Conservation (phyloP, 768 basidiomycete species). For the Boletus reticuloceps region DNA sequence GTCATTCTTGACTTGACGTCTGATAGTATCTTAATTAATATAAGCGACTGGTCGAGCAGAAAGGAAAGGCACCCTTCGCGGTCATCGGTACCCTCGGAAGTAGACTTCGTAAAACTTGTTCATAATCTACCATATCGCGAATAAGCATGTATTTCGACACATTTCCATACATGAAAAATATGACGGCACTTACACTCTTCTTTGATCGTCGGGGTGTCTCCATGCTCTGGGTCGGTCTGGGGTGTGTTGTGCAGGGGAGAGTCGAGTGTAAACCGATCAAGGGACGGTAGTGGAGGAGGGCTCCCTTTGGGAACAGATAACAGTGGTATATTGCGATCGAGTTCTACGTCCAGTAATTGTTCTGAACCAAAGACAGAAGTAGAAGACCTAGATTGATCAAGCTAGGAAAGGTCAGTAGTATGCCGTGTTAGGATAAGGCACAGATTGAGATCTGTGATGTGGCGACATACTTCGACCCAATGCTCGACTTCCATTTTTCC, state of each 20-base stretch:
- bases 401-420: conserved; percentile 27
- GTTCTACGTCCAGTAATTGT: conserved; percentile 49
- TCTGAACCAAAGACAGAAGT: conserved; percentile 44
- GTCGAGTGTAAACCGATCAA: conserved; percentile 20
- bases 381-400: conserved; percentile 39
- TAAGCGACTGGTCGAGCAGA: background rate
- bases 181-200: conserved; percentile 20
- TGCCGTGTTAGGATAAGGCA: background rate
- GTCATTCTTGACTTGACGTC: conserved; percentile 36
- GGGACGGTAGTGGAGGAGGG: conserved; percentile 24
- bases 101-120: conserved; percentile 32
- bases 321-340: conserved; percentile 42
- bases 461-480: conserved; percentile 46
- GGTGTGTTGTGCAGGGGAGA: background rate
- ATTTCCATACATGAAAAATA: background rate
- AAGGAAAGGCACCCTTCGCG: conserved; percentile 33
- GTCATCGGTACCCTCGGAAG: conserved; percentile 45
- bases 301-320: conserved; percentile 27
- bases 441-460: background rate
- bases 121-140: conserved; percentile 28
- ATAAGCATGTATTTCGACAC: background rate
- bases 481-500: conserved; percentile 48
- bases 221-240: background rate
- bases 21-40: conserved; percentile 11
- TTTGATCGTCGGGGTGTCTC: background rate